These are phyloP conservation scores for Wolfiporia cocos DNA, from an alignment of 1,284 basidiomycete species.

Conservation along the genomic window DNA sequence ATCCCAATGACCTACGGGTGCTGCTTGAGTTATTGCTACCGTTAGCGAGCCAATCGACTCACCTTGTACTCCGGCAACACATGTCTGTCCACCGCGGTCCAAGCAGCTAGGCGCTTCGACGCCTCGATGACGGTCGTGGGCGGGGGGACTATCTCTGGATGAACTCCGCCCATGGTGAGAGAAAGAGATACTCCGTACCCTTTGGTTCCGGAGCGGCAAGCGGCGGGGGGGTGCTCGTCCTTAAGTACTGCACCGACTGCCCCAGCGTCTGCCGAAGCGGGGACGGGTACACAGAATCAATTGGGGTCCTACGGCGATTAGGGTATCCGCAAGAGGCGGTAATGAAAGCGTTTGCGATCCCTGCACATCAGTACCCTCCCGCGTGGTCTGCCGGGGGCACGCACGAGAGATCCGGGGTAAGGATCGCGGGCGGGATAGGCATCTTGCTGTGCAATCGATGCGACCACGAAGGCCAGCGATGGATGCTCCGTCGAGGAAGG, in stretches of 20 bases:
- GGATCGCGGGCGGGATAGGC: conserved; percentile 24
- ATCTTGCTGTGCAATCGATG: conserved; percentile 13
- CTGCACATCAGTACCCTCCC: no score
- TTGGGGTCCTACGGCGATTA: conserved; percentile 12
- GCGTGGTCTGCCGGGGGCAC: conserved; percentile 10
- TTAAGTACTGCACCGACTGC: conserved; percentile 12
- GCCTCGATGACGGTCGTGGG: conserved; percentile 50
- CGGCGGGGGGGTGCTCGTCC: conserved; percentile 9
- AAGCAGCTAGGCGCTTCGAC: conserved; percentile 90
- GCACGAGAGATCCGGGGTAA: conserved; percentile 23
- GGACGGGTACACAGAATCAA: conserved; percentile 17
- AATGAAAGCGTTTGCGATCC: no score
- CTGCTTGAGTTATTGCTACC: no score
- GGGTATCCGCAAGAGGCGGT: no score
- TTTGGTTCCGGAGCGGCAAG: conserved; percentile 8
- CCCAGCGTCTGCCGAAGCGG: conserved; percentile 16
- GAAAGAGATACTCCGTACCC: conserved; percentile 9
- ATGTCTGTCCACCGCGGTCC: conserved; percentile 91
- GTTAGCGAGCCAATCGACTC: no score
- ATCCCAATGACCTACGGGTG: conserved; percentile 76
- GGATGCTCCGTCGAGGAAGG: neutral
- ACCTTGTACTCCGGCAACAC: conserved; percentile 82
- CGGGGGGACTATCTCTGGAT: conserved; percentile 10
- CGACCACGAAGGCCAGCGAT: neutral
- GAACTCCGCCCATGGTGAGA: neutral